A percentile compares a stretch with the other conserved stretches of the same genome.
phyloP scores from a whole-genome alignment of 1,284 basidiomycete genomes.

The Irpex rosettiformis region DNA sequence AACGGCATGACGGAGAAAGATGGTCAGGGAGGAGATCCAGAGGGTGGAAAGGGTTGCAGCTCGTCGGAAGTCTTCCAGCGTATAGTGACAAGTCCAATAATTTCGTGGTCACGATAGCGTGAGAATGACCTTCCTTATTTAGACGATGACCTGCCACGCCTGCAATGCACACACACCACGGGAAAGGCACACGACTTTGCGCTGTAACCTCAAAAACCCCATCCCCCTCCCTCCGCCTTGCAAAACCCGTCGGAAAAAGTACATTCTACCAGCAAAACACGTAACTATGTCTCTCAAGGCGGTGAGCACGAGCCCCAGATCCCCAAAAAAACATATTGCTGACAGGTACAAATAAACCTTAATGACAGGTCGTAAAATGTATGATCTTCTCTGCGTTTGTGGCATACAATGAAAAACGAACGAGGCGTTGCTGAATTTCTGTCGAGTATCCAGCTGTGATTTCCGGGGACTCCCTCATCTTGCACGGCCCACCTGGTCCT shows the following conservation, averaged over 20 bases:
- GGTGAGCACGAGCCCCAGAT: slow-evolving; percentile 36
- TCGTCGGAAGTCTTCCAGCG: too few species aligned
- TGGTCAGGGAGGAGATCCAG: neutral
- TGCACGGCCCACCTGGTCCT: slow-evolving; percentile 72
- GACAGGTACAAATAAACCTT: slow-evolving; percentile 12
- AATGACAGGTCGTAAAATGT: slow-evolving; percentile 69
- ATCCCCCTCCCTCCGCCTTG: neutral
- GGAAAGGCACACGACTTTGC: neutral
- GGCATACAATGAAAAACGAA: neutral
- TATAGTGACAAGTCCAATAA: neutral
- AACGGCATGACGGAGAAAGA: slow-evolving; percentile 57
- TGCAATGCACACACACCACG: neutral
- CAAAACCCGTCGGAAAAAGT: neutral
- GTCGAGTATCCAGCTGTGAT: slow-evolving; percentile 63
- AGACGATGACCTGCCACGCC: slow-evolving; percentile 6
- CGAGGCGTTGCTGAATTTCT: slow-evolving; percentile 27
- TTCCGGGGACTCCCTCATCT: slow-evolving; percentile 84
- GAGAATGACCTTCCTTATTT: slow-evolving; percentile 5
- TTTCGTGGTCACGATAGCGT: neutral
- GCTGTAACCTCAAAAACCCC: neutral
- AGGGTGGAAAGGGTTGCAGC: too few species aligned
- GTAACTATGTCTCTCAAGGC: slow-evolving; percentile 60
- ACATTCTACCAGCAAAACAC: neutral
- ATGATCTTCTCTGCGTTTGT: slow-evolving; percentile 13
- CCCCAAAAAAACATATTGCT: too few species aligned